phyloP scores from a whole-genome alignment of 805 yeast species.

The Ogataea methylovora region DNA sequence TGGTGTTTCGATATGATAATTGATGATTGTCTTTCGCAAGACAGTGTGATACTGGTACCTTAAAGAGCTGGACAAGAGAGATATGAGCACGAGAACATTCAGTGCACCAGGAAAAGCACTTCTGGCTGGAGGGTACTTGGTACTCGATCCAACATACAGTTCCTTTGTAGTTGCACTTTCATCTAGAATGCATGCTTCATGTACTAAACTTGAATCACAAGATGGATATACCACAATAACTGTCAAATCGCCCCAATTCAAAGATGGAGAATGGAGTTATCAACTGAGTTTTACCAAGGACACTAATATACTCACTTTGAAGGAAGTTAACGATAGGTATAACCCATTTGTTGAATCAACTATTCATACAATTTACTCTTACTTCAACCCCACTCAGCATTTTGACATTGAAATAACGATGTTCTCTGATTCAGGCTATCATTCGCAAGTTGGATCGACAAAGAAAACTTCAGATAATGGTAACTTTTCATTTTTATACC shows the following conservation, averaged over 20 bases:
- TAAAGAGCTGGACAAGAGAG: too few relatives aligned
- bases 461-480: slow-evolving; percentile 28
- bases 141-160: slow-evolving; percentile 65
- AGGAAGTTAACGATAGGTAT: slow-evolving; percentile 12
- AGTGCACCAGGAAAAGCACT: slow-evolving; percentile 97
- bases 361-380: slow-evolving; percentile 46
- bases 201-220: slow-evolving; percentile 5
- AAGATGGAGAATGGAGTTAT: slow-evolving; percentile 63
- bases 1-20: too few relatives aligned
- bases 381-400: slow-evolving; percentile 29
- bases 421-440: slow-evolving; percentile 84
- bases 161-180: slow-evolving; percentile 85
- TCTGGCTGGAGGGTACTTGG: slow-evolving; percentile 91
- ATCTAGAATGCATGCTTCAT: slow-evolving; percentile 76
- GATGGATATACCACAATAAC: slow-evolving; percentile 23
- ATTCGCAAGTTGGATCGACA: slow-evolving; percentile 55
- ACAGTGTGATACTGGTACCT: too few relatives aligned
- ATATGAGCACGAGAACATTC: slow-evolving; percentile 43
- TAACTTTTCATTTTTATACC: slow-evolving; percentile 47
- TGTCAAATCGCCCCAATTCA: slow-evolving; percentile 73
- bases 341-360: slow-evolving; percentile 78
- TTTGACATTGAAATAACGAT: slow-evolving; percentile 46
- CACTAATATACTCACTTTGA: slow-evolving; percentile 8
- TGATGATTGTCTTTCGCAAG: too few relatives aligned
- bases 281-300: slow-evolving; percentile 14